Percentiles rank a stretch among this genome's conserved stretches.
Conservation (phyloP, 2,329 filamentous ascomycete species). For the Chrysoporthe deuterocubensis region DNA sequence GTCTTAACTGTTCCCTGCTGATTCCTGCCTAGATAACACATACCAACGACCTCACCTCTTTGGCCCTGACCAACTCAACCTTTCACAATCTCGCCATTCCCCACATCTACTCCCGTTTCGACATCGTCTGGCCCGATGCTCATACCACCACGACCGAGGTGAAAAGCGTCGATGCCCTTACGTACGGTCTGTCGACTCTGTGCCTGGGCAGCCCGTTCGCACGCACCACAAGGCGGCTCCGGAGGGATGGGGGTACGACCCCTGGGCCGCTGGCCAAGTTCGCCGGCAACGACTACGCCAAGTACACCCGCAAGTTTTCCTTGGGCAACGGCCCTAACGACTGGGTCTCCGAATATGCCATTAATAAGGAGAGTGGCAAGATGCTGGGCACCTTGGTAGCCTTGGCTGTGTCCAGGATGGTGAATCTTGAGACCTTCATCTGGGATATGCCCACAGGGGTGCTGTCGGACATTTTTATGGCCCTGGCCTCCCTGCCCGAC, state of each 20-base stretch:
- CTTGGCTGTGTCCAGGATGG: slow-evolving; percentile 79
- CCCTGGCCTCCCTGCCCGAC: slow-evolving; percentile 72
- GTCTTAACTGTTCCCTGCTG: slow-evolving; percentile 1
- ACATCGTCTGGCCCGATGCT: slow-evolving; percentile 85
- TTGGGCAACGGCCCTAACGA: slow-evolving; percentile 79
- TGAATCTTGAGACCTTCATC: slow-evolving; percentile 78
- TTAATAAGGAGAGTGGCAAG: slow-evolving; percentile 82
- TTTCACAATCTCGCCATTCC: slow-evolving; percentile 77
- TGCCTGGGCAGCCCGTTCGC: slow-evolving; percentile 66
- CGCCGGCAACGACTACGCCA: slow-evolving; percentile 70
- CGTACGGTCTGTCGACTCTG: slow-evolving; percentile 79
- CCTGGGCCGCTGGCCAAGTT: slow-evolving; percentile 36
- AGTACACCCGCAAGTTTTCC: slow-evolving; percentile 81
- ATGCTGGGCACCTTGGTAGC: slow-evolving; percentile 86
- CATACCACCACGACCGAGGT: slow-evolving; percentile 66
- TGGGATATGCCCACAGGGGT: slow-evolving; percentile 93
- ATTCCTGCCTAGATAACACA: slow-evolving; percentile 65
- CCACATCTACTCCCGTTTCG: slow-evolving; percentile 82
- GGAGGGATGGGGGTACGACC: slow-evolving; percentile 32
- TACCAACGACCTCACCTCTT: slow-evolving; percentile 79
- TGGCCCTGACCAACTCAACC: slow-evolving; percentile 78
- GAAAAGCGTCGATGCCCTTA: slow-evolving; percentile 79
- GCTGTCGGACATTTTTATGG: slow-evolving; percentile 78
- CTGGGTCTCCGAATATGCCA: slow-evolving; percentile 82
- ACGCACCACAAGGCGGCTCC: slow-evolving; percentile 42